Conservation (phyloP, 352 stramenopile species). For the Thalassiosira mediterranea region DNA sequence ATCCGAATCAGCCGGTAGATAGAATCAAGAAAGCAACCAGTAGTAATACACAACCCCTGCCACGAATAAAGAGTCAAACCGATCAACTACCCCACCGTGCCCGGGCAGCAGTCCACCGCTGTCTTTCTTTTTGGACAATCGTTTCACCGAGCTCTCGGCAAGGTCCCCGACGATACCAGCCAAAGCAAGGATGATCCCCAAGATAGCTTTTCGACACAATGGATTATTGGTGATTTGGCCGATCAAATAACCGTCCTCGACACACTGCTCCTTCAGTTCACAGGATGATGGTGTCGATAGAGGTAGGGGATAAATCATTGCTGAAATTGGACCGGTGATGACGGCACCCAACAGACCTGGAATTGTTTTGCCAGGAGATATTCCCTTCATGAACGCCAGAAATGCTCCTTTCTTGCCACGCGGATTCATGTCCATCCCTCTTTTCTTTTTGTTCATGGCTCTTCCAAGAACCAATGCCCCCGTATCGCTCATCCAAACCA, state of each 20-base stretch:
- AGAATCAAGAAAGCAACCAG: conserved; percentile 30
- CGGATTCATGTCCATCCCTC: neutral
- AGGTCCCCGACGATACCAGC: conserved; percentile 72
- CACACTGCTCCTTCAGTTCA: neutral
- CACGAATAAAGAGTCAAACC: conserved; percentile 97
- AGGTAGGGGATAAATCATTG: conserved; percentile 37
- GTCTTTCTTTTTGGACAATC: conserved; percentile 97
- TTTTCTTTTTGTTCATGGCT: conserved; percentile 19
- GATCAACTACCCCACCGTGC: conserved; percentile 97
- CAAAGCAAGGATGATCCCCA: conserved; percentile 63
- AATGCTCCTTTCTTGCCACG: conserved; percentile 2
- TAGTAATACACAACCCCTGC: conserved; percentile 79
- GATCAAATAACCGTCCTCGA: neutral
- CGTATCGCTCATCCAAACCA: conserved; percentile 81
- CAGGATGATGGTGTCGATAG: neutral
- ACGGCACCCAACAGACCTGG: conserved; percentile 35
- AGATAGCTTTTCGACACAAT: conserved; percentile 18
- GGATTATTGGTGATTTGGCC: neutral
- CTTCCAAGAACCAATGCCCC: conserved; percentile 67
- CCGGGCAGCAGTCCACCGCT: conserved; percentile 97
- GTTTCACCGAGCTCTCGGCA: conserved; percentile 94
- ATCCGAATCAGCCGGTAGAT: too few relatives aligned
- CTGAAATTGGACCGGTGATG: conserved; percentile 39
- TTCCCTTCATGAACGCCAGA: conserved; percentile 37
- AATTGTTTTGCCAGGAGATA: conserved; percentile 51